Evolutionary conservation across 371 early-diverging fungal genomes (phyloP), one percentile per base, ranked within the genome.

Genomic region (Zychaea mexicana): DNA sequence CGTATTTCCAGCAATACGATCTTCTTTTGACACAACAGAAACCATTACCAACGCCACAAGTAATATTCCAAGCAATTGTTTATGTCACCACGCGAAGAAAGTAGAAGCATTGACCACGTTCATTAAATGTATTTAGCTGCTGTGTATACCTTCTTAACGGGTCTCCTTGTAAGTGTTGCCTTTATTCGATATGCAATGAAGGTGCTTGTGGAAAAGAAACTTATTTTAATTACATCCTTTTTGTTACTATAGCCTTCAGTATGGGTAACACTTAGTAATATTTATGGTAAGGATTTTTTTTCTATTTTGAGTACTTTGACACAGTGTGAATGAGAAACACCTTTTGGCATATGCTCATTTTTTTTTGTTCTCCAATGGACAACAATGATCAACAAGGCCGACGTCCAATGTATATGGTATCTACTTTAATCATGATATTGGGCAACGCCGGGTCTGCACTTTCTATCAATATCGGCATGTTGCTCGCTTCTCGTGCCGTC

Each of bases 371-470:
- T 52, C 7, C 24, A 52, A 52, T 52, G 21, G 9, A 9, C 24
- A 7, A 45, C 5, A 17, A 45, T 45, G 45, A 10, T 45, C 5
- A 6, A 45, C n/a, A 12, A 54, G 77, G 77, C 17, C 69, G 80
- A 57, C 77, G 80, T 52, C 54, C 52, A 13, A 70, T 76, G 13
- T 79, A 79, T 45, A 47, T 77, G 10, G 63, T 77, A n/a, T 79
- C 80, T 6, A 69, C 68, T 26, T 63, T 73, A 1, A 72, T 79
- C 28, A 52, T 63, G 36, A 57, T 72, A 0, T 7, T 73, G 17
- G 80, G 75, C 36, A 66, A 60, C 46, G 47, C 71, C 10, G 63
- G 77, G 19, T 74, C 74, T 58, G 74, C 73, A 30, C 7, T 76
- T 4, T 79, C 80, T 49, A 64, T 71, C 22, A 79, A 76, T 52